Percentiles rank a stretch among this genome's conserved stretches.
Evolutionary conservation across 2,329 filamentous ascomycete species (phyloP).

Genomic region (Stagonosporopsis chrysanthemi): DNA sequence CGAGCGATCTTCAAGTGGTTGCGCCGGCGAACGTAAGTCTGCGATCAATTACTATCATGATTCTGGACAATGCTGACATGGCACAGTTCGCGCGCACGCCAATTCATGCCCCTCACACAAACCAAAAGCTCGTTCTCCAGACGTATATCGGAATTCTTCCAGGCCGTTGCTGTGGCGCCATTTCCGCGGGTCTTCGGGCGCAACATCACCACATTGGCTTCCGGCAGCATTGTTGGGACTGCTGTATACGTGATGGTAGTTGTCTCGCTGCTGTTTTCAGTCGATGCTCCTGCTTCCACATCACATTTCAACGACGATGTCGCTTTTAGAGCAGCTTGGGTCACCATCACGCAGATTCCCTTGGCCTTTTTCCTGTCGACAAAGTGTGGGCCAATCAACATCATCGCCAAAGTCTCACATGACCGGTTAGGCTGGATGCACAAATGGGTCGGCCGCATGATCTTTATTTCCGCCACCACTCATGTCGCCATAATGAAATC

Average conservation of each 20-base stretch:
- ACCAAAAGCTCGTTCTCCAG: neutral
- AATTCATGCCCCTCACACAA: neutral
- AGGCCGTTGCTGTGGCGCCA: slow-evolving; percentile 16
- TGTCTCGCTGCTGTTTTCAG: slow-evolving; percentile 22
- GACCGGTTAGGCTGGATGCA: slow-evolving; percentile 38
- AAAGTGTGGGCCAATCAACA: slow-evolving; percentile 34
- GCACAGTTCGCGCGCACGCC: slow-evolving; percentile 16
- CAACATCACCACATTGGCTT: slow-evolving; percentile 2
- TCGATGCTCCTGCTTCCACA: slow-evolving; percentile 33
- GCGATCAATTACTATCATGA: neutral
- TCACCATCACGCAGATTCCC: slow-evolving; percentile 38
- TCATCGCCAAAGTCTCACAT: slow-evolving; percentile 31
- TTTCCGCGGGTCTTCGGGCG: slow-evolving; percentile 2
- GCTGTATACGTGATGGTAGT: slow-evolving; percentile 18
- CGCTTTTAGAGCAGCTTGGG: slow-evolving; percentile 42
- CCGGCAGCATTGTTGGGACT: slow-evolving; percentile 18
- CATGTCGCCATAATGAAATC: slow-evolving; percentile 38
- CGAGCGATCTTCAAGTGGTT: slow-evolving; percentile 17
- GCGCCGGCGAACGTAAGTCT: slow-evolving; percentile 20
- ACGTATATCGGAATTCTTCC: slow-evolving; percentile 11
- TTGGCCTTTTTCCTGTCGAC: slow-evolving; percentile 38
- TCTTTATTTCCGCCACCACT: slow-evolving; percentile 37
- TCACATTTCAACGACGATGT: slow-evolving; percentile 39
- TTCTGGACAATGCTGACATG: neutral
- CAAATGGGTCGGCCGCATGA: slow-evolving; percentile 30